Base-by-base conservation (phyloP, 1,139 yeast species). In the Blastobotrys persicus region DNA sequence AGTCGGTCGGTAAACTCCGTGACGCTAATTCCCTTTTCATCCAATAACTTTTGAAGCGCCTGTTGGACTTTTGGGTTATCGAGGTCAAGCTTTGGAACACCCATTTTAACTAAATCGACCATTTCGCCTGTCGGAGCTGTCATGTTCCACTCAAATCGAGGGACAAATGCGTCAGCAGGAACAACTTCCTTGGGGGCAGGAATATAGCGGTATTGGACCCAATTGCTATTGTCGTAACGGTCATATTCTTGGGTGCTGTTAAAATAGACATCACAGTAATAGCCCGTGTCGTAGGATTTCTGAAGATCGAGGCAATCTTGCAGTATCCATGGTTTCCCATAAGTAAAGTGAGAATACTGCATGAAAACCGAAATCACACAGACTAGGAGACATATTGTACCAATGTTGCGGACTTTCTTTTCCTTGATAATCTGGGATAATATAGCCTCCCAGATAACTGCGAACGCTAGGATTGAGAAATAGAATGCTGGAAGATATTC, bases 401-500 rank as follows among this genome's bases (percentile, higher is more conserved):
- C 42, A 9, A 50, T 49, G 7, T 34, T 31, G 9, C 16, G 14
- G 4, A 34, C 9, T n/a, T 16, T 19, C 13, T 33, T 31, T 20
- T 31, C 12, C 32, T 19, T 14, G 2, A 34, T 26, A 17, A 41
- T 26, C 28, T 23, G 19, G 38, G 20, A 35, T 20, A 31, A 17
- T 4, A 31, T 19, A 38, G 31, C 46, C 31, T 46, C 48, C 52
- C 51, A 48, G n/a, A 50, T 16, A 3, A 23, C 39, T 0, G 47
- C 57, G 1, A 54, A 50, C 12, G 53, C 50, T 12, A 63, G 51
- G 11, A 62, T 54, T 4, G 62, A 51, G 33, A 59, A 55, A 51
- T 62, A 63, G 26, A 60, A 46, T 2, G 61, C 55, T 12, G 65
- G 64, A 11, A 61, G 50, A 42, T 63, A 63, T 19, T 58, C 61